Percentiles rank a stretch among this genome's conserved stretches.
These are phyloP conservation scores for Naganishia friedmannii DNA, from an alignment of 768 basidiomycete species.

Conservation along the genomic window DNA sequence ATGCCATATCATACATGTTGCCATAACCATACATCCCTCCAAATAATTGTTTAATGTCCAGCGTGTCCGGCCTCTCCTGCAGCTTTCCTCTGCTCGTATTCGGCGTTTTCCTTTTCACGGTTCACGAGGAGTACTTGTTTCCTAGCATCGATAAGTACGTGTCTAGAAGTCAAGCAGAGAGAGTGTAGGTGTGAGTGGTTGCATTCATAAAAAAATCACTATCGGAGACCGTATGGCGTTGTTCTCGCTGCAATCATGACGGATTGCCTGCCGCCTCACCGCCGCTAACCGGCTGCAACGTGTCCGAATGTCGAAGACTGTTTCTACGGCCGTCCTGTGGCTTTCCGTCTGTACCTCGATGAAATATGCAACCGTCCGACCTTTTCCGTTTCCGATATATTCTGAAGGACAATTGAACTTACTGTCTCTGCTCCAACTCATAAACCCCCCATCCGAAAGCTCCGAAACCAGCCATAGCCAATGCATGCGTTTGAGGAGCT, in stretches of 20 bases:
- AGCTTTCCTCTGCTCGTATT: conserved; percentile 39
- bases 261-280: not conserved
- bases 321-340: too few species aligned
- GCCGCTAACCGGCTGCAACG: too few species aligned
- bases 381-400: too few species aligned
- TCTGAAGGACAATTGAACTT: conserved; percentile 22
- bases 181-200: not conserved
- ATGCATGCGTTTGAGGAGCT: conserved; percentile 44
- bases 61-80: conserved; percentile 8
- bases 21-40: not conserved
- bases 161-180: conserved; percentile 30
- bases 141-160: conserved; percentile 40
- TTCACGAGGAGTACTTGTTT: conserved; percentile 38
- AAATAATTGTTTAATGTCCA: not conserved
- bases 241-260: not conserved
- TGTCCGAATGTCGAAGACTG: too few species aligned
- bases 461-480: conserved; percentile 41
- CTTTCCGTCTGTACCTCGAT: too few species aligned
- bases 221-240: not conserved
- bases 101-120: conserved; percentile 42
- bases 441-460: conserved; percentile 46
- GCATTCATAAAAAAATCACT: not conserved
- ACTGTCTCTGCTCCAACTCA: conserved; percentile 48
- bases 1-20: conserved; percentile 16
- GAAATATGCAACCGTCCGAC: not conserved